phyloP scores from a whole-genome alignment of 2,329 filamentous ascomycete species.

The Phialemoniopsis sp. region DNA sequence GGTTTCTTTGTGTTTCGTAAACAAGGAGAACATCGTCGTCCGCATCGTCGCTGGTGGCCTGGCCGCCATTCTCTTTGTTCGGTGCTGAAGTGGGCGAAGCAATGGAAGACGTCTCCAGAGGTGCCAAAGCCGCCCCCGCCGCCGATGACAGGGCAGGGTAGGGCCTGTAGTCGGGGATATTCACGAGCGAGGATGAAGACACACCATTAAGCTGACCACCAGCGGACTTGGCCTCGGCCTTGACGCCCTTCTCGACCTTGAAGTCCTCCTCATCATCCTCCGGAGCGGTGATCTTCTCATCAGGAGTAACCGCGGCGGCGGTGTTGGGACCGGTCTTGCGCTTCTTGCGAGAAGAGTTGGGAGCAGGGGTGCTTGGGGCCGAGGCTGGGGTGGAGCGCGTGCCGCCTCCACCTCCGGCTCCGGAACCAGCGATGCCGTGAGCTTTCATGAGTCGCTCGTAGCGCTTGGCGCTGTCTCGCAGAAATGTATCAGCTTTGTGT shows the following conservation, averaged over 20 bases:
- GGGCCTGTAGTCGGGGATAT: no score
- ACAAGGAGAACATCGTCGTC: slow-evolving; percentile 1
- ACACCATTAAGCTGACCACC: no score
- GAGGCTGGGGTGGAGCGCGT: slow-evolving; percentile 7
- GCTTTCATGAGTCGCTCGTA: slow-evolving; percentile 64
- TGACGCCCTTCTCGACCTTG: slow-evolving; percentile 1
- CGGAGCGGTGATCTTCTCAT: slow-evolving; percentile 4
- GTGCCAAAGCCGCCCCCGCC: no score
- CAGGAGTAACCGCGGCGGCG: slow-evolving; percentile 8
- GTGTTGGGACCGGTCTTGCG: slow-evolving; percentile 4
- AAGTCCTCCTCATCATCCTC: not conserved
- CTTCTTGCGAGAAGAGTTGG: slow-evolving; percentile 14
- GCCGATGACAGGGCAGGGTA: no score
- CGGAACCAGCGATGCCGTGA: slow-evolving; percentile 37
- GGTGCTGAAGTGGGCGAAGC: no score
- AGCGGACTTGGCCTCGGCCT: not conserved
- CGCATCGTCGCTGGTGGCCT: not conserved
- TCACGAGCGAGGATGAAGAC: no score
- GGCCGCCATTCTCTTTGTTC: not conserved
- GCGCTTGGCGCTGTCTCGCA: slow-evolving; percentile 53
- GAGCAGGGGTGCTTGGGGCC: not conserved
- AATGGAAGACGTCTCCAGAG: no score
- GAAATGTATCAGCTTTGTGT: no score
- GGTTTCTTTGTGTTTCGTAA: not conserved
- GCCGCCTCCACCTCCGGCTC: slow-evolving; percentile 10